A percentile compares a stretch with the other conserved stretches of the same genome.
These are phyloP conservation scores for Glycine tomentella DNA, from an alignment of 306 rosid species.

Conservation along the genomic window DNA sequence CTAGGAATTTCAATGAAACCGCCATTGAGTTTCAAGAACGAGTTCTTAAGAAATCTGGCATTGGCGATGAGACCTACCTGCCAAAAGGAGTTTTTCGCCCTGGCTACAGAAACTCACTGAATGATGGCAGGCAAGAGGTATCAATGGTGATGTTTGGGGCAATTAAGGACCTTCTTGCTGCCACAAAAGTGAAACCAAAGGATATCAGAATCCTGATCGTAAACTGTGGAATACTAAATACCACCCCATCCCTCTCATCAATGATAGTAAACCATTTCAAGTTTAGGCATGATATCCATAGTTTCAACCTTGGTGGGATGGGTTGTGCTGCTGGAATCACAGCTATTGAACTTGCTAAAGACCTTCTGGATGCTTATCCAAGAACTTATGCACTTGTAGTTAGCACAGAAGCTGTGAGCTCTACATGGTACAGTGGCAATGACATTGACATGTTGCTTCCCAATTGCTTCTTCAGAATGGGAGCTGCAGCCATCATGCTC, in stretches of 20 bases:
- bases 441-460: constrained; percentile 63
- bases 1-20: constrained; percentile 61
- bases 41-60: constrained; percentile 65
- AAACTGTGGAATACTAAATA: constrained; percentile 66
- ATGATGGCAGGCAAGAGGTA: constrained; percentile 63
- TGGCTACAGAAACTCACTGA: constrained; percentile 45
- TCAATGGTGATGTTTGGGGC: constrained; percentile 68
- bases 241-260: constrained; percentile 70
- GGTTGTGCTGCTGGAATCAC: constrained; percentile 80
- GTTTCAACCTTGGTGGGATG: constrained; percentile 78
- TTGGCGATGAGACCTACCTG: constrained; percentile 65
- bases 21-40: constrained; percentile 61
- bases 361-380: constrained; percentile 66
- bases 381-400: constrained; percentile 67
- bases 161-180: constrained; percentile 55
- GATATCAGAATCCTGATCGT: constrained; percentile 62
- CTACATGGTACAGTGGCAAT: constrained; percentile 69
- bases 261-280: constrained; percentile 70
- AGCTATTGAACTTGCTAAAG: constrained; percentile 73
- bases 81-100: constrained; percentile 60
- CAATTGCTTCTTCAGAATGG: constrained; percentile 81
- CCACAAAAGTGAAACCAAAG: constrained; percentile 55
- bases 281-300: constrained; percentile 64
- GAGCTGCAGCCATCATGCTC: constrained; percentile 69
- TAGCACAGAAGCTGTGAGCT: constrained; percentile 68